A percentile compares a stretch with the other conserved stretches of the same genome.
Evolutionary conservation across 192 early-diverging fungal genomes (phyloP).

Genomic region (Coemansia sp.): DNA sequence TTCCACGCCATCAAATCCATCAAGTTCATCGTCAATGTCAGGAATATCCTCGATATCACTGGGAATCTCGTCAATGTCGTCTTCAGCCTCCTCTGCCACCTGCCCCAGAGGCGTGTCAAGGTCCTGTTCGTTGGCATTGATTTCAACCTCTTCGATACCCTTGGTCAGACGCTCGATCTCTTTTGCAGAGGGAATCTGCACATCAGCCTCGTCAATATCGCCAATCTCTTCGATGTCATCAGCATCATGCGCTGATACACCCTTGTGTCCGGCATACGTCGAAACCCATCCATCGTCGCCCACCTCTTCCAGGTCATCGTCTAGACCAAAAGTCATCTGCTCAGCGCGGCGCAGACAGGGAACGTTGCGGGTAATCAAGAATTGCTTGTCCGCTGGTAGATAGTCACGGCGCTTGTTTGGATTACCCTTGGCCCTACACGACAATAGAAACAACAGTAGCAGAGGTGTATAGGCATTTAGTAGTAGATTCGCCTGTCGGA

Average conservation of each 20-base stretch:
- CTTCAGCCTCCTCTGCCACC: constrained; percentile 42
- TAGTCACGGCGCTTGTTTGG: constrained; percentile 80
- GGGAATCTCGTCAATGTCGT: constrained; percentile 71
- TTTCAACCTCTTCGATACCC: constrained; percentile 64
- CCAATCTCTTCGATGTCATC: constrained; percentile 61
- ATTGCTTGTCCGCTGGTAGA: constrained; percentile 84
- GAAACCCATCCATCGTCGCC: constrained; percentile 82
- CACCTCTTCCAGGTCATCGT: constrained; percentile 57
- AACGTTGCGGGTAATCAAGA: constrained; percentile 92
- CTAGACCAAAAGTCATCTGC: constrained; percentile 41
- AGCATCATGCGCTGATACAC: constrained; percentile 34
- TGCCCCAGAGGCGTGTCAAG: constrained; percentile 49
- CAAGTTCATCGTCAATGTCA: constrained; percentile 76
- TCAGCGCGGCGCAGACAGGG: constrained; percentile 83
- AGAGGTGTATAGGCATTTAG: neutral
- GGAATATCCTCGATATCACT: constrained; percentile 86
- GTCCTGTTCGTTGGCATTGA: constrained; percentile 37
- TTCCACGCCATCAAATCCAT: constrained; percentile 68
- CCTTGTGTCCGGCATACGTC: constrained; percentile 65
- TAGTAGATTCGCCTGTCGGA: no score
- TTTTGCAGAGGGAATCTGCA: constrained; percentile 46
- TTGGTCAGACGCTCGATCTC: constrained; percentile 60
- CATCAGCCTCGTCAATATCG: constrained; percentile 34
- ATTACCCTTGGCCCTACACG: constrained; percentile 57
- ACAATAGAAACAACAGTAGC: constrained; percentile 1